phyloP scores from a whole-genome alignment of 345 rosid species.

The Salix viminalis region DNA sequence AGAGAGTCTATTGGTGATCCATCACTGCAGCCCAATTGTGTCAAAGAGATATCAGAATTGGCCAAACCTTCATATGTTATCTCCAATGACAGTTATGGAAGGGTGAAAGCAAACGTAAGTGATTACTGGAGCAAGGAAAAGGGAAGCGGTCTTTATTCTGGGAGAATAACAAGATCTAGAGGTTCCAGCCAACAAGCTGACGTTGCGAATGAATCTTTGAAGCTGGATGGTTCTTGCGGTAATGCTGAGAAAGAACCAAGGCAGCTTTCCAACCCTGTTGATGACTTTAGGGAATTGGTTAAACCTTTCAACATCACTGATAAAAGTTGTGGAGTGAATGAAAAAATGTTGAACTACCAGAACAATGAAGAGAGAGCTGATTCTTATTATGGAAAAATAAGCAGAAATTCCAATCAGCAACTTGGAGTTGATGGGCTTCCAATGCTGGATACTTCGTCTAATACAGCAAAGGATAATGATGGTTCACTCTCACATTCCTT shows the following conservation, averaged over 20 bases:
- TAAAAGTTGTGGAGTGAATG: conserved; percentile 9
- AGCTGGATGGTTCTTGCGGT: conserved; percentile 12
- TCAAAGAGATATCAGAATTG: conserved; percentile 1
- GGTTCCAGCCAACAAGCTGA: conserved; percentile 25
- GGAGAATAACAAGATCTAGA: conserved; percentile 36
- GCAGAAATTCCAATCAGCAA: conserved; percentile 3
- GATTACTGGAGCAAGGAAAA: conserved; percentile 23
- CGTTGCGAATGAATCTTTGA: conserved; percentile 14
- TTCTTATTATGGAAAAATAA: conserved; percentile 11
- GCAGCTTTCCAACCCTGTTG: conserved; percentile 5
- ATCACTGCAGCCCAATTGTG: background rate
- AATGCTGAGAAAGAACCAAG: conserved; percentile 11
- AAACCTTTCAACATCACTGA: conserved; percentile 2
- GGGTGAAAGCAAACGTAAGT: conserved; percentile 21
- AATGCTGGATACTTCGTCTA: background rate
- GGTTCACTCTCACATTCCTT: conserved; percentile 4
- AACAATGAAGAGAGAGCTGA: conserved; percentile 9
- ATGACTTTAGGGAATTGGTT: conserved; percentile 1
- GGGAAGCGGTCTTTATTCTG: conserved; percentile 11
- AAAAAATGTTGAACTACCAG: background rate
- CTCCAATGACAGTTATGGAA: conserved; percentile 24
- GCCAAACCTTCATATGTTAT: conserved; percentile 22
- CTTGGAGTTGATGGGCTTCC: background rate
- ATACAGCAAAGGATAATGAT: background rate
- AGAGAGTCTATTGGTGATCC: conserved; percentile 11